These are phyloP conservation scores for Penicillium flavigenum DNA, from an alignment of 495 filamentous ascomycete species.

Conservation along the genomic window DNA sequence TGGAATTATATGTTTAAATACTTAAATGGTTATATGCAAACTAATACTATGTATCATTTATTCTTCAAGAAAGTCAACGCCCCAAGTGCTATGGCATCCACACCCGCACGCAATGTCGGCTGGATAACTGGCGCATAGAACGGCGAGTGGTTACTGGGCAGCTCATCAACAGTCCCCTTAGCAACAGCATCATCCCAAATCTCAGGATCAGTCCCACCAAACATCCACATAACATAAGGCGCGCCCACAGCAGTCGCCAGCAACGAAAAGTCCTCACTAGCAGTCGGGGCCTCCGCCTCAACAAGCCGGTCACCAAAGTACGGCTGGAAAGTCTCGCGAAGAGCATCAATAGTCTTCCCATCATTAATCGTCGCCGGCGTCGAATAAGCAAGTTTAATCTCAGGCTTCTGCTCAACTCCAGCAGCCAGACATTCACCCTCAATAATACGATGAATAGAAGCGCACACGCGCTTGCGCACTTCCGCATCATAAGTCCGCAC, in stretches of 20 bases:
- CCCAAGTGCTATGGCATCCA: constrained; percentile 55
- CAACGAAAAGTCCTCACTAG: constrained; percentile 58
- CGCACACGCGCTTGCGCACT: constrained; percentile 43
- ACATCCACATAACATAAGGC: constrained; percentile 57
- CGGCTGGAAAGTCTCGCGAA: constrained; percentile 41
- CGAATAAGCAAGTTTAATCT: constrained; percentile 32
- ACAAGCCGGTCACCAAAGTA: constrained; percentile 43
- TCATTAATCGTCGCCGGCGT: constrained; percentile 58
- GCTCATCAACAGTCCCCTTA: constrained; percentile 39
- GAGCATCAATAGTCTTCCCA: constrained; percentile 32
- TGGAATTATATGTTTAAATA: not conserved
- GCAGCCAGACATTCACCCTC: constrained; percentile 53
- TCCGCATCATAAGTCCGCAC: constrained; percentile 43
- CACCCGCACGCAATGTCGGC: constrained; percentile 55
- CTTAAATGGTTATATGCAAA: not conserved
- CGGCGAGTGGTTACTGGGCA: constrained; percentile 59
- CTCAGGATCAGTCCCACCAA: constrained; percentile 51
- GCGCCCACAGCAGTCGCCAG: constrained; percentile 51
- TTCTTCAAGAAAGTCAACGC: constrained; percentile 49
- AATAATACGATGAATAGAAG: constrained; percentile 52
- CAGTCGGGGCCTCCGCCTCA: constrained; percentile 27
- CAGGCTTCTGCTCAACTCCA: constrained; percentile 39
- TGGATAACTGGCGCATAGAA: constrained; percentile 61
- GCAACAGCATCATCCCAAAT: constrained; percentile 49
- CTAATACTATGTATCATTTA: constrained; percentile 9